Conservation (phyloP, 2,329 filamentous ascomycete species). For the Coniochaeta sp. region DNA sequence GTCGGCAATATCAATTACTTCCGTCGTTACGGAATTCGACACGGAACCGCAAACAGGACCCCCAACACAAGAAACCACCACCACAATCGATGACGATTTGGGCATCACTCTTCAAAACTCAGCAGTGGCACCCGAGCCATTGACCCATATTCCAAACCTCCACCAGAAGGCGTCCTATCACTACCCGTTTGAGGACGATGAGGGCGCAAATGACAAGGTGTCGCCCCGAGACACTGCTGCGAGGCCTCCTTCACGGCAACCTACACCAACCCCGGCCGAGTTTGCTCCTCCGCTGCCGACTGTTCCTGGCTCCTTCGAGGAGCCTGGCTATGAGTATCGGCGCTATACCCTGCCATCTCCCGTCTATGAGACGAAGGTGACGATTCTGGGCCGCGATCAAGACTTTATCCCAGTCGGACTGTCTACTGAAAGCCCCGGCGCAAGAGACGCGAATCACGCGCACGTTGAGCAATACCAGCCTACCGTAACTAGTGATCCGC, state of each 20-base stretch:
- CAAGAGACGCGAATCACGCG: background rate
- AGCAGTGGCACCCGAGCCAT: slow-evolving; percentile 2
- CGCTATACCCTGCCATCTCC: slow-evolving; percentile 28
- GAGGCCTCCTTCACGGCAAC: slow-evolving; percentile 23
- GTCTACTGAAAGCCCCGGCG: background rate
- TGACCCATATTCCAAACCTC: slow-evolving; percentile 19
- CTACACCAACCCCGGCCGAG: slow-evolving; percentile 19
- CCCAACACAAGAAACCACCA: slow-evolving; percentile 25
- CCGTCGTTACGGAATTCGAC: slow-evolving; percentile 65
- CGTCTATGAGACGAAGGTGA: slow-evolving; percentile 37
- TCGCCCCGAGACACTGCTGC: slow-evolving; percentile 33
- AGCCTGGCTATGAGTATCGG: slow-evolving; percentile 29
- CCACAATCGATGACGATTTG: slow-evolving; percentile 11
- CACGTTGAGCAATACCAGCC: background rate
- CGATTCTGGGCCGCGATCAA: slow-evolving; percentile 39
- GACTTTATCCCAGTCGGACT: slow-evolving; percentile 21
- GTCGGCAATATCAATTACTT: slow-evolving; percentile 52
- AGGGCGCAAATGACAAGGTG: slow-evolving; percentile 22
- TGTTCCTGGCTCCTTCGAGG: slow-evolving; percentile 11
- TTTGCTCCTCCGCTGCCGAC: slow-evolving; percentile 9
- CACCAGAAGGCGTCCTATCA: slow-evolving; percentile 36
- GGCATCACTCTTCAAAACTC: slow-evolving; percentile 6
- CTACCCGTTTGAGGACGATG: slow-evolving; percentile 43
- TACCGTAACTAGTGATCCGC: background rate
- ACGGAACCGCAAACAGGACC: slow-evolving; percentile 60